These are phyloP conservation scores for Skeletonema marinoi DNA, from an alignment of 108 stramenopile species.

Conservation along the genomic window DNA sequence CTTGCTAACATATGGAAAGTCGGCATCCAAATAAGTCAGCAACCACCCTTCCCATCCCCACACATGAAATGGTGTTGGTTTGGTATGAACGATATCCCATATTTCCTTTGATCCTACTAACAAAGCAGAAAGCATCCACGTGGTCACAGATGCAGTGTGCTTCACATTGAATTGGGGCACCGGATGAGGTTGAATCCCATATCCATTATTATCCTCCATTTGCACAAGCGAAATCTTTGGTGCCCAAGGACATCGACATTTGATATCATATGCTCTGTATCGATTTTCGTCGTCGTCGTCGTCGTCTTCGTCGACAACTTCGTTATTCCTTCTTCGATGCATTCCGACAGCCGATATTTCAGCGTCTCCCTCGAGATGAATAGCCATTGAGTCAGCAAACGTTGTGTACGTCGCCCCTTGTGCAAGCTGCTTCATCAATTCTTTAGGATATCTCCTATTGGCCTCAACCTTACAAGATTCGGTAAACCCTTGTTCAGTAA, in stretches of 20 bases:
- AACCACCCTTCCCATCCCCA: constrained; percentile 2
- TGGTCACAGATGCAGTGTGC: background rate
- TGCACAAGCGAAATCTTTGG: background rate
- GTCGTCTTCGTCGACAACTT: background rate
- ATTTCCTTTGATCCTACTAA: background rate
- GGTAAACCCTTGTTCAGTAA: background rate
- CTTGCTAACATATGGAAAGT: background rate
- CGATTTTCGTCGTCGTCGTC: background rate
- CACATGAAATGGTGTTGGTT: background rate
- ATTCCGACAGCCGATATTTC: background rate
- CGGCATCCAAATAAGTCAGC: background rate
- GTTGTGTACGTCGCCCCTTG: background rate
- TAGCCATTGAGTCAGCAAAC: background rate
- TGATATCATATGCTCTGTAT: background rate
- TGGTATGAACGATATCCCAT: background rate
- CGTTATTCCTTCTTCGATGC: background rate
- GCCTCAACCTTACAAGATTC: background rate
- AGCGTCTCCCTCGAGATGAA: background rate
- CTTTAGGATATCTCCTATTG: background rate
- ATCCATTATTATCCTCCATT: background rate
- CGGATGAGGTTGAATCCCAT: background rate
- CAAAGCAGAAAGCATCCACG: background rate
- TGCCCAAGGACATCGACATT: background rate
- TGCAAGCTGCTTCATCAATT: background rate
- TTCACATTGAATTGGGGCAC: background rate